Percentiles rank a stretch among this genome's conserved stretches.
phyloP scores from a whole-genome alignment of 2,329 filamentous ascomycete species.

The Dactylellina leptospora region DNA sequence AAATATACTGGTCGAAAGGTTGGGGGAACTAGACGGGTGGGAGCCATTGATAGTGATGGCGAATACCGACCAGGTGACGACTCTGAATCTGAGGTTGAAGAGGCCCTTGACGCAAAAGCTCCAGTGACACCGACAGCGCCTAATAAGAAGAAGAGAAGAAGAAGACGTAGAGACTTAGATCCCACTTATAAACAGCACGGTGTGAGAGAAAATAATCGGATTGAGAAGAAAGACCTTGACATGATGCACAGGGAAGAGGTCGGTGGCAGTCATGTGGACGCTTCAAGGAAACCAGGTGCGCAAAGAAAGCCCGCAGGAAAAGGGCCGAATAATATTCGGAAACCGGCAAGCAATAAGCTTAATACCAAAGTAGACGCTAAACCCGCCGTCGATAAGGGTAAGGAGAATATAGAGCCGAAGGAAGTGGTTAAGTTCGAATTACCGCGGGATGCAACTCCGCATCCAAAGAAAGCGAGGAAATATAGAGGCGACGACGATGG shows the following conservation, averaged over 20 bases:
- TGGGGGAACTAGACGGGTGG: slow-evolving; percentile 5
- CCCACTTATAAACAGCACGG: slow-evolving; percentile 39
- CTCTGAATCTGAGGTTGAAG: slow-evolving; percentile 10
- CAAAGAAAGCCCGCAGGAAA: not conserved
- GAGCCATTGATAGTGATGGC: slow-evolving; percentile 12
- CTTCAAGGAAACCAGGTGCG: not conserved
- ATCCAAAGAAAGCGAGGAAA: slow-evolving; percentile 4
- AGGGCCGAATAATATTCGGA: not conserved
- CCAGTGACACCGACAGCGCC: not conserved
- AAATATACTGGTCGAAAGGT: slow-evolving; percentile 7
- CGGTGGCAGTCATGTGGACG: not conserved
- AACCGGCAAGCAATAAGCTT: not conserved
- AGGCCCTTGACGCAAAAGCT: not conserved
- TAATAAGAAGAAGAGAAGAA: slow-evolving; percentile 26
- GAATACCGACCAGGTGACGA: slow-evolving; percentile 21
- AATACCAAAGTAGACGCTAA: not conserved
- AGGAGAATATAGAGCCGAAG: not conserved
- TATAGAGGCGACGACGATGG: slow-evolving; percentile 1
- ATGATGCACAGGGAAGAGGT: slow-evolving; percentile 24
- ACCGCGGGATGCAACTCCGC: not conserved
- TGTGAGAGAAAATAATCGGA: slow-evolving; percentile 38
- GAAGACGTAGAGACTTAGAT: slow-evolving; percentile 27
- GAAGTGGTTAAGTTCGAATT: slow-evolving; percentile 3
- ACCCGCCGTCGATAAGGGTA: not conserved
- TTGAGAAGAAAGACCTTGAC: slow-evolving; percentile 31